phyloP scores from a whole-genome alignment of 371 early-diverging fungal species.

The Mortierella sp. region DNA sequence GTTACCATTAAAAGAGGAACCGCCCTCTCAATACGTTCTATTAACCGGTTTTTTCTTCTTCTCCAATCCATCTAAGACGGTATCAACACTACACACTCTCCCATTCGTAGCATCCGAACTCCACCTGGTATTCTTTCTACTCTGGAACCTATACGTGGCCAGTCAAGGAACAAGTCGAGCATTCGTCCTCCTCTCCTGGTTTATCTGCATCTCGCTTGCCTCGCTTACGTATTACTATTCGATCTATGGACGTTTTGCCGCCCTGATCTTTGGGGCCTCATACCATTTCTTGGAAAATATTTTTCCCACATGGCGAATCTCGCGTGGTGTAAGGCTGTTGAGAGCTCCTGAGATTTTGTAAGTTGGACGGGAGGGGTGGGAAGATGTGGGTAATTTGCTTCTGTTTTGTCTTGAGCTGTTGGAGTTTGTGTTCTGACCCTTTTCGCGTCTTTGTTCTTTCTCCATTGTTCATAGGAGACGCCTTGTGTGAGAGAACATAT shows the following conservation, averaged over 20 bases:
- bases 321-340: neutral
- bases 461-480: neutral
- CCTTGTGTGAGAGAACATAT: neutral
- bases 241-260: neutral
- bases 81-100: neutral
- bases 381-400: neutral
- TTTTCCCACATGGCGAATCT: neutral
- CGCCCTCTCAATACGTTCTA: neutral
- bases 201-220: neutral
- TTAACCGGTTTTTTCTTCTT: neutral
- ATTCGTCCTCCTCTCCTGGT: neutral
- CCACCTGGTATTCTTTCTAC: neutral
- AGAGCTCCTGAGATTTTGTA: neutral
- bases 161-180: neutral
- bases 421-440: neutral
- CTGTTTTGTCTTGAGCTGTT: neutral
- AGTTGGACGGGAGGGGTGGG: neutral
- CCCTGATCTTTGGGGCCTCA: neutral
- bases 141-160: neutral
- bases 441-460: neutral
- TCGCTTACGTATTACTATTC: slow-evolving; percentile 1
- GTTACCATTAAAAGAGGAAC: neutral
- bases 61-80: neutral
- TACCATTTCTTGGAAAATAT: slow-evolving; percentile 8
- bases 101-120: neutral